Evolutionary conservation across 441 rosid genomes (phyloP).

Genomic region (Croton laevigatus): DNA sequence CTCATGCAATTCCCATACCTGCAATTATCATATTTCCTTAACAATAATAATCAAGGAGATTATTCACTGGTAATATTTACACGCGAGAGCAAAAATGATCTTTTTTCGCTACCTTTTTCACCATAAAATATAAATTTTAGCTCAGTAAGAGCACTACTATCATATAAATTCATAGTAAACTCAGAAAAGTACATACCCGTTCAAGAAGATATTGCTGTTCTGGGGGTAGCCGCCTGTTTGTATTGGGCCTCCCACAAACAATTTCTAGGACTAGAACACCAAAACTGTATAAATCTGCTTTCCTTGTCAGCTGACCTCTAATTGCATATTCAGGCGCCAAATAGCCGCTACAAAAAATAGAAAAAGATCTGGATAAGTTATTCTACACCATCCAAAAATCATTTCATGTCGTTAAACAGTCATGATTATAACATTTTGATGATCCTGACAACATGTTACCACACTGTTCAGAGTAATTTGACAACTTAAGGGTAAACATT

Average conservation of each 20-base stretch:
- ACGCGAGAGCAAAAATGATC: not conserved
- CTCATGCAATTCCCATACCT: slow-evolving; percentile 50
- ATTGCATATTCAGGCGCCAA: slow-evolving; percentile 73
- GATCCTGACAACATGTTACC: not conserved
- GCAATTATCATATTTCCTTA: slow-evolving; percentile 17
- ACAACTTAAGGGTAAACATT: not conserved
- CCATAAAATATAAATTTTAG: slow-evolving; percentile 1
- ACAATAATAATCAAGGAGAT: not conserved
- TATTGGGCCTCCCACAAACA: slow-evolving; percentile 59
- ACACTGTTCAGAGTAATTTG: not conserved
- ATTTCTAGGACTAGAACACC: slow-evolving; percentile 65
- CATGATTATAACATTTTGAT: not conserved
- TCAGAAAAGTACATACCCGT: slow-evolving; percentile 38
- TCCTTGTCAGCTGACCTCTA: slow-evolving; percentile 60
- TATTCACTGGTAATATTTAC: not conserved
- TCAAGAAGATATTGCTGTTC: slow-evolving; percentile 59
- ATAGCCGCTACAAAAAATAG: slow-evolving; percentile 45
- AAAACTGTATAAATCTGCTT: slow-evolving; percentile 67
- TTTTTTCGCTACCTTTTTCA: slow-evolving; percentile 6
- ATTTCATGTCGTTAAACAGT: not conserved
- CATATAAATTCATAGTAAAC: not conserved
- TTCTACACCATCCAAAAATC: slow-evolving; percentile 1
- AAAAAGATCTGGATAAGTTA: not conserved
- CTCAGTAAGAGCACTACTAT: slow-evolving; percentile 4
- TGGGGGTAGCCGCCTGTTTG: slow-evolving; percentile 39